Conservation (phyloP, 164 flowering plant species). For the Tetracentron sinense region DNA sequence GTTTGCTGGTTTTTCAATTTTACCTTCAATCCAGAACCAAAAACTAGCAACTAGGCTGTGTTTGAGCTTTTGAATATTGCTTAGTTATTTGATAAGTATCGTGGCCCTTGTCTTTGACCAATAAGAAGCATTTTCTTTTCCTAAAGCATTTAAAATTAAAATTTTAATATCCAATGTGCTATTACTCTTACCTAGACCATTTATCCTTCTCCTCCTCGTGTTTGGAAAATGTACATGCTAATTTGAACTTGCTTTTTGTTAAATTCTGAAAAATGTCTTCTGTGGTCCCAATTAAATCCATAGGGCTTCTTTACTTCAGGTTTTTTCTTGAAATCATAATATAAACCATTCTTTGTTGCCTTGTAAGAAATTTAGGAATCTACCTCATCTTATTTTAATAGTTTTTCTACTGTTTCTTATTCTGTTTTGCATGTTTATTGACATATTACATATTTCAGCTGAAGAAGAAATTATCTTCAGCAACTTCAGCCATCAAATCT, state of each 20-base stretch:
- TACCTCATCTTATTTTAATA: background rate
- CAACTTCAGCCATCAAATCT: conserved; percentile 87
- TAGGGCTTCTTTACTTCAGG: background rate
- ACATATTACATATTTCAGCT: conserved; percentile 41
- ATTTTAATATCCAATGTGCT: too few relatives aligned
- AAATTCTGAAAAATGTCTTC: too few relatives aligned
- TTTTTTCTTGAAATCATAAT: background rate
- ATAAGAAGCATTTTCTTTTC: too few relatives aligned
- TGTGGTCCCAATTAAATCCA: too few relatives aligned
- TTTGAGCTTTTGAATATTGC: background rate
- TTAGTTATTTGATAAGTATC: background rate
- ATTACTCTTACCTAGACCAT: background rate
- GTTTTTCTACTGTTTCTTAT: background rate
- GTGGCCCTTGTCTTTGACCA: background rate
- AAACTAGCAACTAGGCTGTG: background rate
- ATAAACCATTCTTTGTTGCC: background rate
- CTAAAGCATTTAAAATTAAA: background rate
- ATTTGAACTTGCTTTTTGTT: too few relatives aligned
- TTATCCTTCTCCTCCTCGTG: background rate
- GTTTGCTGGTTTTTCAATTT: too few relatives aligned
- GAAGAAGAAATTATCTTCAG: conserved; percentile 66
- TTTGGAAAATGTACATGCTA: background rate
- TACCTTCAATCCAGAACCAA: background rate
- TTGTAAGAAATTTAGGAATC: background rate
- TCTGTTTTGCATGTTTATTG: conserved; percentile 2